Conservation (phyloP, 2,329 filamentous ascomycete species). For the Tolypocladium capitatum region DNA sequence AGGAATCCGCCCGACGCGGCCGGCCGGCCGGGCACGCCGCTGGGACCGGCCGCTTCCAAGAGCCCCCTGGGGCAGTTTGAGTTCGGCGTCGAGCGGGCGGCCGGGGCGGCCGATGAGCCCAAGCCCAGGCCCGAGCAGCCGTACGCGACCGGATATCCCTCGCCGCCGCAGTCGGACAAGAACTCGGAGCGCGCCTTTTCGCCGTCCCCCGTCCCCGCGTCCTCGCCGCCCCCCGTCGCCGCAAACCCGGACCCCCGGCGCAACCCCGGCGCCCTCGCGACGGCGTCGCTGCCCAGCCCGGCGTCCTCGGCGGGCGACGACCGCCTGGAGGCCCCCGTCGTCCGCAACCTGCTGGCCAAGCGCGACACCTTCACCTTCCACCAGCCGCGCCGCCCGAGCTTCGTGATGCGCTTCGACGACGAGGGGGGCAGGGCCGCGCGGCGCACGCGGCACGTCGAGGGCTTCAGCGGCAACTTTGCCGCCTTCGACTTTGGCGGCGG, state of each 20-base stretch:
- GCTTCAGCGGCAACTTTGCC: constrained; percentile 23
- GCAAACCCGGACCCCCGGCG: constrained; percentile 7
- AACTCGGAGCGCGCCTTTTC: constrained; percentile 10
- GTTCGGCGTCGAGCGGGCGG: constrained; percentile 14
- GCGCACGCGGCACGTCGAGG: constrained; percentile 14
- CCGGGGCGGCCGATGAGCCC: too few relatives aligned
- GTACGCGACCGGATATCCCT: too few relatives aligned
- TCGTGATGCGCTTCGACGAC: constrained; percentile 26
- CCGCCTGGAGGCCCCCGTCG: constrained; percentile 27
- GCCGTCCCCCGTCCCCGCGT: constrained; percentile 6
- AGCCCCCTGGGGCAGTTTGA: constrained; percentile 29
- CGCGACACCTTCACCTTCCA: constrained; percentile 36
- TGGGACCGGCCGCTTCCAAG: constrained; percentile 10
- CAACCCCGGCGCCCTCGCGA: constrained; percentile 12
- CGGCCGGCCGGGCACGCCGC: constrained; percentile 3
- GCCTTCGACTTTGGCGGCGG: constrained; percentile 24
- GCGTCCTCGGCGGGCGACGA: constrained; percentile 28
- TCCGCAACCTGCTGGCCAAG: constrained; percentile 34
- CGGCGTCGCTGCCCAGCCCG: constrained; percentile 31
- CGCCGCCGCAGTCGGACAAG: constrained; percentile 23
- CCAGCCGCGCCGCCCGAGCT: constrained; percentile 30
- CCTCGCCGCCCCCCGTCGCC: constrained; percentile 3
- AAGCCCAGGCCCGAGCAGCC: too few relatives aligned
- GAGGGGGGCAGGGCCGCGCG: constrained; percentile 7
- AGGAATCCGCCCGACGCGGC: too few relatives aligned